Evolutionary conservation across 768 basidiomycete species (phyloP).

Genomic region (Sistotremastrum suecicum): DNA sequence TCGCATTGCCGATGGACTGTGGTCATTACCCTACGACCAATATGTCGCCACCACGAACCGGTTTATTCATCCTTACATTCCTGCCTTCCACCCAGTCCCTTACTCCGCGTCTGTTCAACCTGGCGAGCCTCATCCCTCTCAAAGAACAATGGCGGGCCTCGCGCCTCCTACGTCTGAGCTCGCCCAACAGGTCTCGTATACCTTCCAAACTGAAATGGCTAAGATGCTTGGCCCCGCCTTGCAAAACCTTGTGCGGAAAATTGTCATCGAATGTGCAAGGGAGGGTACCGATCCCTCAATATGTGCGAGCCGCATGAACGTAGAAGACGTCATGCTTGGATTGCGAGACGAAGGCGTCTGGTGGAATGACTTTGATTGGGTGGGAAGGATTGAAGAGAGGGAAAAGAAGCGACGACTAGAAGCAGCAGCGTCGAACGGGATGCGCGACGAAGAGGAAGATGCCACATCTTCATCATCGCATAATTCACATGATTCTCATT

Average conservation of each 20-base stretch:
- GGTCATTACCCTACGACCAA: slow-evolving; percentile 61
- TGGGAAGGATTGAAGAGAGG: slow-evolving; percentile 31
- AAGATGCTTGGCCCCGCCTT: slow-evolving; percentile 50
- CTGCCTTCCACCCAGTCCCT: slow-evolving; percentile 1
- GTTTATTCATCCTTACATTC: background rate
- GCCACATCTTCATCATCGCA: slow-evolving; percentile 36
- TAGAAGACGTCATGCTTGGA: slow-evolving; percentile 46
- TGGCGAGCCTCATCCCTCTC: slow-evolving; percentile 1
- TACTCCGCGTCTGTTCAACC: background rate
- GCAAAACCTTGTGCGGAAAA: slow-evolving; percentile 50
- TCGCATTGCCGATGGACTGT: slow-evolving; percentile 61
- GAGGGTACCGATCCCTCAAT: slow-evolving; percentile 26
- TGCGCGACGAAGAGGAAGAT: slow-evolving; percentile 20
- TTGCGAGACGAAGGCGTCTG: slow-evolving; percentile 50
- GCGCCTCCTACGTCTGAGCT: slow-evolving; percentile 47
- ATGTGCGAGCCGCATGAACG: slow-evolving; percentile 36
- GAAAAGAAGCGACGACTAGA: slow-evolving; percentile 14
- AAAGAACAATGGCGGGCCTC: slow-evolving; percentile 18
- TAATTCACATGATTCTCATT: slow-evolving; percentile 39
- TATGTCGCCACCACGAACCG: slow-evolving; percentile 19
- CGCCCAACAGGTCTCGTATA: slow-evolving; percentile 49
- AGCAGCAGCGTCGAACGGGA: slow-evolving; percentile 15
- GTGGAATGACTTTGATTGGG: slow-evolving; percentile 65
- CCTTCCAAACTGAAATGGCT: slow-evolving; percentile 44
- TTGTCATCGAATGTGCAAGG: slow-evolving; percentile 48